Percentiles rank a stretch among this genome's conserved stretches.
Evolutionary conservation across 2,329 filamentous ascomycete genomes (phyloP).

Genomic region (Monosporascus sp.): DNA sequence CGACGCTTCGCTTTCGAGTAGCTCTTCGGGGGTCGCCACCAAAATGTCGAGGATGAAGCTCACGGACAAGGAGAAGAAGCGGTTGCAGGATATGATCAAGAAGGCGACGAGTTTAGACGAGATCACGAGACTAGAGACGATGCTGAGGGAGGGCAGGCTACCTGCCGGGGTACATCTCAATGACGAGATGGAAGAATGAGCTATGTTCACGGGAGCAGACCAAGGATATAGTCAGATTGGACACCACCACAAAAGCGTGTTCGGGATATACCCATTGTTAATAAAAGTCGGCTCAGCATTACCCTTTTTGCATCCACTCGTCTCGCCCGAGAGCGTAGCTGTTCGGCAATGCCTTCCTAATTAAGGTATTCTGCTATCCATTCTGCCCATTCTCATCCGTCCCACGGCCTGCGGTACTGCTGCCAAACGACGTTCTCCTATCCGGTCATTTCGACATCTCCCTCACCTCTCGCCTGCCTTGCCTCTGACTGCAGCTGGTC

Average conservation of each 20-base stretch:
- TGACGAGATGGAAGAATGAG: slow-evolving; percentile 58
- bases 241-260: neutral
- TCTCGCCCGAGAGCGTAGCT: no score
- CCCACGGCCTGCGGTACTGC: neutral
- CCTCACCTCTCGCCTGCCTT: slow-evolving; percentile 37
- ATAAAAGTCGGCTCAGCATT: slow-evolving; percentile 2
- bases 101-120: slow-evolving; percentile 86
- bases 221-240: neutral
- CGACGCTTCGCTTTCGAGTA: slow-evolving; percentile 41
- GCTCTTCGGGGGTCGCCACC: slow-evolving; percentile 42
- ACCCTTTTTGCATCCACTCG: no score
- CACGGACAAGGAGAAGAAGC: slow-evolving; percentile 82
- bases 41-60: slow-evolving; percentile 76
- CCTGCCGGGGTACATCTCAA: slow-evolving; percentile 60
- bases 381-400: neutral
- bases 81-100: slow-evolving; percentile 79
- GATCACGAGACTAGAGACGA: slow-evolving; percentile 85
- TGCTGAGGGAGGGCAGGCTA: slow-evolving; percentile 81
- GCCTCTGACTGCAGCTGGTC: slow-evolving; percentile 53
- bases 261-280: slow-evolving; percentile 22
- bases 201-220: neutral
- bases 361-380: slow-evolving; percentile 4
- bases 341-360: no score
- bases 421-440: slow-evolving; percentile 26
- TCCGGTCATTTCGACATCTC: slow-evolving; percentile 57